Base-by-base conservation (phyloP, 2,329 filamentous ascomycete species). In the Fusarium phyllophilum region DNA sequence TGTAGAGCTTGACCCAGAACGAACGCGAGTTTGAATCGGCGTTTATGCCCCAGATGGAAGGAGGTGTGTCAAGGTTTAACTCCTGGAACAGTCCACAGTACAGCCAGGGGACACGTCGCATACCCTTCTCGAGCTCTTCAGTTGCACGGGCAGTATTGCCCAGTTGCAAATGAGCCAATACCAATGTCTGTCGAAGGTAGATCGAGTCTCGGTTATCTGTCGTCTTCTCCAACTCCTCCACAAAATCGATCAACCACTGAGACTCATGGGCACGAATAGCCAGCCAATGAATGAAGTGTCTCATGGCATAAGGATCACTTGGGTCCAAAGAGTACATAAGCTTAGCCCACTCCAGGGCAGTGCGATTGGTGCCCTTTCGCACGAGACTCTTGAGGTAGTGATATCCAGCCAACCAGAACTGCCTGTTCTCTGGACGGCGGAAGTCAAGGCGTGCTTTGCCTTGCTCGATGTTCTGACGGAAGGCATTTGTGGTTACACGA, bases 311-410 rank as follows among this genome's bases (percentile, higher is more conserved):
- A 0, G 95, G 95, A 79, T 99, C 96, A 8, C 86, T 84, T 54
- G 91, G 90, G 75, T 95, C 90, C 66, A 98, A 83, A 66, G 91
- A 89, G 36, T 97, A 87, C 15, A 98, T 85, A 11, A 98, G 84
- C 83, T 96, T 97, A 12, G 94, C 89, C 95, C 96, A 99, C 82
- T 98, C 96, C 54, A 97, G 90, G 0, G 95, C 94, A 2, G 96
- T 98, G 52, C 95, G 89, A 86, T 94, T 97, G 3, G 96, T 98
- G n/a, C 95, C 95, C 77, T 97, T 96, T 83, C 94, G 91, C 22
- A 94, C 88, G 29, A 99, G 86, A 74, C 94, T 96, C 76, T 89
- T 90, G 77, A 98, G 92, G 78, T 98, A 98, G 75, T 95, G 91
- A 86, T 95, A 97, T 14, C 92, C 93, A 3, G 94, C 93, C 41